Evolutionary conservation across 2,329 filamentous ascomycete species (phyloP).

Genomic region (Aureobasidium sp.): DNA sequence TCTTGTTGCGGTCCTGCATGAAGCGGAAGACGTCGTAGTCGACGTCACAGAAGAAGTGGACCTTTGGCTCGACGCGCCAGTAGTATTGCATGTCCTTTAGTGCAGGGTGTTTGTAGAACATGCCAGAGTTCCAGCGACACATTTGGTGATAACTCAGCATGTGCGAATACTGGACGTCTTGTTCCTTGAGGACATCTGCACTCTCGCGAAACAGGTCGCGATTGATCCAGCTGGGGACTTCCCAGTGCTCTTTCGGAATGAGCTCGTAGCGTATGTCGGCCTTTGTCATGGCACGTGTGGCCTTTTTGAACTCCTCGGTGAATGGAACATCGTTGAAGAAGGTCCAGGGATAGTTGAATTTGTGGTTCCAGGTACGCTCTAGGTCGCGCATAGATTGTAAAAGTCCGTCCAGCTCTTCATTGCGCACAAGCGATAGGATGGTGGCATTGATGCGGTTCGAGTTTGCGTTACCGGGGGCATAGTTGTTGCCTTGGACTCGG

Average conservation of each 20-base stretch:
- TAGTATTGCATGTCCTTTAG: slow-evolving; percentile 99
- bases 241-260: slow-evolving; percentile 96
- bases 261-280: slow-evolving; percentile 92
- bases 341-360: slow-evolving; percentile 99
- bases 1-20: slow-evolving; percentile 97
- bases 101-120: slow-evolving; percentile 96
- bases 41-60: slow-evolving; percentile 97
- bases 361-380: slow-evolving; percentile 97
- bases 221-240: slow-evolving; percentile 95
- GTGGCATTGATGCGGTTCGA: slow-evolving; percentile 96
- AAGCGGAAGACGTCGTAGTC: slow-evolving; percentile 96
- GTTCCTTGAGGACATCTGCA: slow-evolving; percentile 92
- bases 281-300: slow-evolving; percentile 90
- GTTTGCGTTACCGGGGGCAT: slow-evolving; percentile 77
- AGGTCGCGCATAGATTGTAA: slow-evolving; percentile 95
- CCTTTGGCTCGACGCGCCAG: slow-evolving; percentile 98
- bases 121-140: slow-evolving; percentile 99
- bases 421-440: slow-evolving; percentile 95
- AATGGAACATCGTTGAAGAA: slow-evolving; percentile 98
- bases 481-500: slow-evolving; percentile 75
- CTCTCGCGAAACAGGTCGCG: slow-evolving; percentile 92
- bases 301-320: slow-evolving; percentile 91
- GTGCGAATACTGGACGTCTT: slow-evolving; percentile 99
- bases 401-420: slow-evolving; percentile 96
- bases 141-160: slow-evolving; percentile 98